Percentiles rank a stretch among this genome's conserved stretches.
These are phyloP conservation scores for Mycena metata DNA, from an alignment of 768 basidiomycete genomes.

Conservation along the genomic window DNA sequence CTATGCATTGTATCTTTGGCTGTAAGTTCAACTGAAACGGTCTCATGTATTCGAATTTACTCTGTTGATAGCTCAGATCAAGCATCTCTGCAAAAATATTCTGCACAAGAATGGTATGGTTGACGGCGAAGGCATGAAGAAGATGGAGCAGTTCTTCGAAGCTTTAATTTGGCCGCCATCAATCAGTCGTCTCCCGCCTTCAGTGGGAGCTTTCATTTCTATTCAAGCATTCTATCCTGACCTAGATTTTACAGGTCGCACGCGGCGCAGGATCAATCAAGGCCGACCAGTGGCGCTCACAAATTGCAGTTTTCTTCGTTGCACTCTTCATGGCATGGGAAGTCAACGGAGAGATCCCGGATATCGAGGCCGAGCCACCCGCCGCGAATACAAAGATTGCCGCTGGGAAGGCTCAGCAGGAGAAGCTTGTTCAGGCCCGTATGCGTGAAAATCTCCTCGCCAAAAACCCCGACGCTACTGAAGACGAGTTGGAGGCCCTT, in stretches of 20 bases:
- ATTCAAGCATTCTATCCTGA: too few species aligned
- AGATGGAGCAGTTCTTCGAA: constrained; percentile 20
- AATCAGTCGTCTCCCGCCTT: not conserved
- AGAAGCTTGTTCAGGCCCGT: constrained; percentile 29
- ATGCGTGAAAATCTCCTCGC: constrained; percentile 5
- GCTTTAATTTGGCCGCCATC: constrained; percentile 32
- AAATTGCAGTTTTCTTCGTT: too few species aligned
- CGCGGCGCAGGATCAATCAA: too few species aligned
- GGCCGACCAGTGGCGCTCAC: too few species aligned
- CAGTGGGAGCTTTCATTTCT: too few species aligned
- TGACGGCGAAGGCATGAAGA: constrained; percentile 11
- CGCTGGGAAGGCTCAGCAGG: not conserved
- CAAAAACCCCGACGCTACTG: constrained; percentile 17
- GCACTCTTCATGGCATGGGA: too few species aligned
- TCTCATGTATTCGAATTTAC: too few species aligned
- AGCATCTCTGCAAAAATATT: constrained; percentile 12
- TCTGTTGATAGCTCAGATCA: too few species aligned
- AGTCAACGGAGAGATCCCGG: too few species aligned
- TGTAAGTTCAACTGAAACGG: constrained; percentile 1
- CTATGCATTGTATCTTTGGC: constrained; percentile 35
- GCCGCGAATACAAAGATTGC: too few species aligned
- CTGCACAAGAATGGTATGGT: constrained; percentile 35
- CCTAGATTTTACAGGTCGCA: too few species aligned
- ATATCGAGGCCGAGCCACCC: too few species aligned
- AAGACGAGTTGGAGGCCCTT: constrained; percentile 8